phyloP scores from a whole-genome alignment of 495 filamentous ascomycete genomes.

The Tuber borchii region DNA sequence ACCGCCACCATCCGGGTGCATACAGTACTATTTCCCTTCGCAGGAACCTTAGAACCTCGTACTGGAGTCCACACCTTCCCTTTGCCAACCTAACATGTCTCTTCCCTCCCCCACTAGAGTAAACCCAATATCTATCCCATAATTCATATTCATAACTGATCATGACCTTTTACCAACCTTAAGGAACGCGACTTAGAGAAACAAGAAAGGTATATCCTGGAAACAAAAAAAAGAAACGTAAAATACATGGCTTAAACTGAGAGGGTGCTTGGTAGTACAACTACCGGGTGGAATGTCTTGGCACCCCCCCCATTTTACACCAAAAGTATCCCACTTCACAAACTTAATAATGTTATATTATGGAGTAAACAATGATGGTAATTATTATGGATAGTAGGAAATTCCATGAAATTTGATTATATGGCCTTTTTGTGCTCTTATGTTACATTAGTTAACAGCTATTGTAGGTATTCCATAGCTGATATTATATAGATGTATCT shows the following conservation, averaged over 20 bases:
- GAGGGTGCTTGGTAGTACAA: background rate
- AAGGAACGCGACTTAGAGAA: background rate
- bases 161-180: background rate
- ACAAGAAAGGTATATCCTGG: background rate
- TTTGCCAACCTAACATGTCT: background rate
- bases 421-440: no score
- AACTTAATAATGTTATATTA: no score
- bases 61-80: background rate
- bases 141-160: background rate
- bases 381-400: no score
- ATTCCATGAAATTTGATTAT: no score
- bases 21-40: background rate
- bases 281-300: no score
- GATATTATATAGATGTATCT: no score
- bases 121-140: background rate
- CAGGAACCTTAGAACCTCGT: background rate
- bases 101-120: background rate
- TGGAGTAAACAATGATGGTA: no score
- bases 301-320: no score
- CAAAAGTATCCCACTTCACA: no score
- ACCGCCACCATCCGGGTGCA: background rate
- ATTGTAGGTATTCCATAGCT: no score
- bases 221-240: background rate
- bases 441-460: no score
- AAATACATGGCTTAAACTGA: background rate